Percentiles rank a stretch among this genome's conserved stretches.
Conservation (phyloP, 495 filamentous ascomycete genomes). For the Annulohypoxylon maeteangense region DNA sequence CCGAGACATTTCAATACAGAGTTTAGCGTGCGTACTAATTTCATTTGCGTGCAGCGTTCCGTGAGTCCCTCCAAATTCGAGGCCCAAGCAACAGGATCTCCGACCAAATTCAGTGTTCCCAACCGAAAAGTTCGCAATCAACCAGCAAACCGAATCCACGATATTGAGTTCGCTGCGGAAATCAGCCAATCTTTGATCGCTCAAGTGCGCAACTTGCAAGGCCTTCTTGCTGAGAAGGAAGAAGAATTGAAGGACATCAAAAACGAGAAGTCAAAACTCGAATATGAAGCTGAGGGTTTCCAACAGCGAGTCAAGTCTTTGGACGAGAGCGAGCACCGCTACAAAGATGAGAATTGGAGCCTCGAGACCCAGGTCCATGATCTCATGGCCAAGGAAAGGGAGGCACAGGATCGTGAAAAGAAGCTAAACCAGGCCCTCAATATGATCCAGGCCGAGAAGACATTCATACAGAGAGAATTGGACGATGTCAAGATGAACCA, state of each 20-base stretch:
- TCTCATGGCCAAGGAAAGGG: slow-evolving; percentile 72
- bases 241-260: slow-evolving; percentile 80
- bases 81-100: slow-evolving; percentile 84
- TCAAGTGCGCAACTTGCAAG: slow-evolving; percentile 89
- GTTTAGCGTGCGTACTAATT: slow-evolving; percentile 36
- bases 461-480: slow-evolving; percentile 77
- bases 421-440: slow-evolving; percentile 78
- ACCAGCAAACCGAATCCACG: slow-evolving; percentile 82
- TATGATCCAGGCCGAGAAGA: slow-evolving; percentile 77
- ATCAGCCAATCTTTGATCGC: slow-evolving; percentile 90
- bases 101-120: slow-evolving; percentile 87
- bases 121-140: slow-evolving; percentile 90
- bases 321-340: slow-evolving; percentile 92
- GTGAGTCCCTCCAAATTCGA: slow-evolving; percentile 83
- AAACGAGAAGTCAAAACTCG: slow-evolving; percentile 78
- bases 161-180: slow-evolving; percentile 96
- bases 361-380: slow-evolving; percentile 91
- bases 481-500: slow-evolving; percentile 86
- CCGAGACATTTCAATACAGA: not conserved
- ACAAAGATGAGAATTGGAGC: slow-evolving; percentile 98
- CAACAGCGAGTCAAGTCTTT: slow-evolving; percentile 79
- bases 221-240: slow-evolving; percentile 83
- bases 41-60: slow-evolving; percentile 63
- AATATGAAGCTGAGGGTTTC: slow-evolving; percentile 82
- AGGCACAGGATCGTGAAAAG: slow-evolving; percentile 80